A percentile compares a stretch with the other conserved stretches of the same genome.
Evolutionary conservation across 2,329 filamentous ascomycete species (phyloP).

Genomic region (Fusarium sterilihyphosum): DNA sequence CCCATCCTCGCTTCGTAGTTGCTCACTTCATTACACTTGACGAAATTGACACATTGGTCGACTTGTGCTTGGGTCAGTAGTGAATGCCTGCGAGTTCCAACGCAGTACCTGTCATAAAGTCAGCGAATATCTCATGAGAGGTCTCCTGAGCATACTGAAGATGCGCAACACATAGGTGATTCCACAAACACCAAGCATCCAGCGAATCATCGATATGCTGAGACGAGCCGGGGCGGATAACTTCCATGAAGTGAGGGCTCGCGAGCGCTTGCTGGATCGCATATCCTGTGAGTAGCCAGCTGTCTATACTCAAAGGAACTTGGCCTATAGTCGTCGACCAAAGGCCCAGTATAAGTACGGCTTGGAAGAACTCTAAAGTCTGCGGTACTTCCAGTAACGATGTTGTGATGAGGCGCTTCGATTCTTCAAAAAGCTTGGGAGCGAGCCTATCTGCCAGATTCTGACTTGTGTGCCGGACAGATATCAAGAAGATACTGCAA

Average conservation of each 20-base stretch:
- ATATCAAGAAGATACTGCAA: slow-evolving; percentile 41
- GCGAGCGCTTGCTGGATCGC: slow-evolving; percentile 40
- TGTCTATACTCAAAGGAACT: slow-evolving; percentile 42
- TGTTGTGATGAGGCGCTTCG: slow-evolving; percentile 26
- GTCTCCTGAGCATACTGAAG: slow-evolving; percentile 28
- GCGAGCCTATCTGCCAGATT: slow-evolving; percentile 37
- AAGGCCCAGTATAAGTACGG: slow-evolving; percentile 37
- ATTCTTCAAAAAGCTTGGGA: slow-evolving; percentile 38
- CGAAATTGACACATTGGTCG: slow-evolving; percentile 28
- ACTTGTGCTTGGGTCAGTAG: slow-evolving; percentile 35
- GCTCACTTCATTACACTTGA: slow-evolving; percentile 3
- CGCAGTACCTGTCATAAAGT: slow-evolving; percentile 35
- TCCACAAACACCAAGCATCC: slow-evolving; percentile 42
- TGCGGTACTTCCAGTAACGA: slow-evolving; percentile 32
- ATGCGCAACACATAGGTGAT: slow-evolving; percentile 42
- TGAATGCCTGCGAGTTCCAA: slow-evolving; percentile 38
- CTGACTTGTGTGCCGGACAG: slow-evolving; percentile 39
- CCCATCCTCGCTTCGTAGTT: slow-evolving; percentile 45
- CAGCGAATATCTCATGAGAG: too few species aligned
- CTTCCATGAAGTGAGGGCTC: slow-evolving; percentile 32
- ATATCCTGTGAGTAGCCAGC: slow-evolving; percentile 43
- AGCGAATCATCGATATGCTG: background rate
- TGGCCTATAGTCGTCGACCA: slow-evolving; percentile 45
- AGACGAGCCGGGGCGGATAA: background rate
- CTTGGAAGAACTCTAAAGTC: slow-evolving; percentile 40